A percentile compares a stretch with the other conserved stretches of the same genome.
Evolutionary conservation across 257 asterid species (phyloP).

Genomic region (Catharanthus roseus): DNA sequence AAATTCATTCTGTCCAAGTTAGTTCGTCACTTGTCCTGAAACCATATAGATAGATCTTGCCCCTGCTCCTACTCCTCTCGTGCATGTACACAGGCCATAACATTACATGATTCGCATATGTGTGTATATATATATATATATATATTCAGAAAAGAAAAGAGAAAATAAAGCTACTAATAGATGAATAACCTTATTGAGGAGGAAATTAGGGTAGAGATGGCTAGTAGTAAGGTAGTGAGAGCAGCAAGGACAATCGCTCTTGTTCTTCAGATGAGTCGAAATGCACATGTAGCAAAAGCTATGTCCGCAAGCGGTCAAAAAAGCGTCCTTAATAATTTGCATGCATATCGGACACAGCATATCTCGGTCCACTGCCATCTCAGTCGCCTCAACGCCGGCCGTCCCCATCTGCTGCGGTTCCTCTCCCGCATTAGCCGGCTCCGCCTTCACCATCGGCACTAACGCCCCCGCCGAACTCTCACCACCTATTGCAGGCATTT

Average conservation of each 20-base stretch:
- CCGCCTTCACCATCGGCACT: constrained; percentile 54
- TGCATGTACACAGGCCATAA: not conserved
- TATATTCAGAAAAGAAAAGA: not conserved
- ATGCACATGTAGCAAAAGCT: constrained; percentile 92
- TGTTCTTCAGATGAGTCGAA: constrained; percentile 72
- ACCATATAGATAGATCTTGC: not conserved
- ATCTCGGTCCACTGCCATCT: constrained; percentile 50
- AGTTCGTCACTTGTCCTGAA: not conserved
- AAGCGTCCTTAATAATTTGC: constrained; percentile 85
- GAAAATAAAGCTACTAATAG: not conserved
- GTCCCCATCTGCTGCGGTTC: constrained; percentile 9
- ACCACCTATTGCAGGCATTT: constrained; percentile 8
- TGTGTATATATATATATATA: no score
- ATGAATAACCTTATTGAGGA: constrained; percentile 63
- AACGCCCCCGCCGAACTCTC: constrained; percentile 45
- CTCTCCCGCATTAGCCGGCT: constrained; percentile 25
- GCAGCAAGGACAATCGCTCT: constrained; percentile 90
- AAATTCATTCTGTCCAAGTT: not conserved
- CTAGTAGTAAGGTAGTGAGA: constrained; percentile 61
- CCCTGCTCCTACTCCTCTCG: not conserved
- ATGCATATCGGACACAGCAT: constrained; percentile 89
- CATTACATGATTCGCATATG: no score
- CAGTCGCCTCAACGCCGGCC: constrained; percentile 24
- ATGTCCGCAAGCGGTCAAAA: constrained; percentile 82
- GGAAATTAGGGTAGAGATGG: constrained; percentile 81